Evolutionary conservation across 2,329 filamentous ascomycete species (phyloP), one percentile per base, ranked within the genome.

Genomic region (Ambrosiella cleistominuta): DNA sequence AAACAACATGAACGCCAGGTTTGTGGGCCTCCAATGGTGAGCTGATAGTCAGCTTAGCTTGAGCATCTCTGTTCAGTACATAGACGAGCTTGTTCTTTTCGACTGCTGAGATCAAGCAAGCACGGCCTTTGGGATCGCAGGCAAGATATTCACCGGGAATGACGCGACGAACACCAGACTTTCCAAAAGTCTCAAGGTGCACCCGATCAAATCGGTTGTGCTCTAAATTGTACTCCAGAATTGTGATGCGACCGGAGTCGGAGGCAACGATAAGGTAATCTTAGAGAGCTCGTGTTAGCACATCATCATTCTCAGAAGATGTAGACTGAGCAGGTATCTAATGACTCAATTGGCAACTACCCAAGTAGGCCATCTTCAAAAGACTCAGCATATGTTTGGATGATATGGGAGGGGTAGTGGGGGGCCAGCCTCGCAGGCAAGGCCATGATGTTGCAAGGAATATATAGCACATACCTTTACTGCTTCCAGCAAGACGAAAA

Each of bases 31-130:
- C 94, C 15, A 98, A 78, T 0, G 93, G 93, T 12, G 93, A 98
- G 4, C 93, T 98, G 55, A 98, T 98, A 45, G 90, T 94, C 65
- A 98, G 81, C 69, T 95, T 88, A 15, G 90, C 90, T 70, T 97
- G 88, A 2, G 89, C 81, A 71, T 95, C 95, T 63, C 94, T 85
- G 70, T 97, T 97, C 64, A 98, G 77, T 66, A 98, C 91, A 71
- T 98, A 99, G 64, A 98, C 93, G 59, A 99, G 85, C 74, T 98
- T 98, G 74, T 97, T 98, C 79, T 98, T 98, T 73, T 99, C 94
- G 58, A 91, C 79, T 4, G 90, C 91, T 8, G 93, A 89, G 62
- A 97, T 87, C 68, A 99, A 78, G 67, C 91, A 95, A 58, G 94
- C 94, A 73, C 93, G 82, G 58, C 93, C 93, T 70, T 95, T 95